Conservation (phyloP, 352 stramenopile species). For the Phytophthora parvispora region DNA sequence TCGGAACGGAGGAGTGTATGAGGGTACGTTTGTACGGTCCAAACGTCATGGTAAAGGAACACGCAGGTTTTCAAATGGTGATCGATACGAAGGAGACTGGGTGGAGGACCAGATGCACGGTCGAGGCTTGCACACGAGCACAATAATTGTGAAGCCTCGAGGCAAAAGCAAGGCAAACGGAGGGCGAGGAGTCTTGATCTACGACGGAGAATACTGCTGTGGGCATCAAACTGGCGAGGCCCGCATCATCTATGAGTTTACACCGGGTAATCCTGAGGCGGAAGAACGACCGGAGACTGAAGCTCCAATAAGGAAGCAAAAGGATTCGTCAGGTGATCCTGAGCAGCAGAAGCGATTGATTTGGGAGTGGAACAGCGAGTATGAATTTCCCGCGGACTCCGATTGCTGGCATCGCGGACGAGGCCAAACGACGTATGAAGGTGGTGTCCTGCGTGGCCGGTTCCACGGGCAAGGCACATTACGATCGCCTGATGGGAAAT, state of each 20-base stretch:
- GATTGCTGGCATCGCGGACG: conserved; percentile 69
- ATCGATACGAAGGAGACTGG: conserved; percentile 73
- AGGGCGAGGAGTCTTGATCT: conserved; percentile 31
- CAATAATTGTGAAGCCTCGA: conserved; percentile 7
- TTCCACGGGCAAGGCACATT: conserved; percentile 77
- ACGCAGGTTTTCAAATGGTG: conserved; percentile 61
- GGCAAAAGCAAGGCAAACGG: conserved; percentile 13
- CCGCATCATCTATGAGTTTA: conserved; percentile 53
- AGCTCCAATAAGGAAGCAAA: background rate
- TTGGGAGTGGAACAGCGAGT: conserved; percentile 61
- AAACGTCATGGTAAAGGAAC: conserved; percentile 64
- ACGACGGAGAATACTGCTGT: conserved; percentile 58
- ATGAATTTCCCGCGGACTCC: conserved; percentile 74
- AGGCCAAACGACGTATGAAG: conserved; percentile 65
- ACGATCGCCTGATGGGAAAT: conserved; percentile 61
- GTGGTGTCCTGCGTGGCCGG: conserved; percentile 53
- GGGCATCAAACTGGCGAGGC: conserved; percentile 59
- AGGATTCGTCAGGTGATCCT: background rate
- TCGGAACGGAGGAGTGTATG: conserved; percentile 63
- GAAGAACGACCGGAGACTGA: conserved; percentile 5
- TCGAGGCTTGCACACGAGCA: conserved; percentile 44
- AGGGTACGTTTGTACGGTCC: conserved; percentile 55
- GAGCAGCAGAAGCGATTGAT: background rate
- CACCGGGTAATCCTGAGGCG: conserved; percentile 10
- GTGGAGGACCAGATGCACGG: conserved; percentile 70